Base-by-base conservation (phyloP, 2,329 filamentous ascomycete species). In the Aspergillus fijiensis region DNA sequence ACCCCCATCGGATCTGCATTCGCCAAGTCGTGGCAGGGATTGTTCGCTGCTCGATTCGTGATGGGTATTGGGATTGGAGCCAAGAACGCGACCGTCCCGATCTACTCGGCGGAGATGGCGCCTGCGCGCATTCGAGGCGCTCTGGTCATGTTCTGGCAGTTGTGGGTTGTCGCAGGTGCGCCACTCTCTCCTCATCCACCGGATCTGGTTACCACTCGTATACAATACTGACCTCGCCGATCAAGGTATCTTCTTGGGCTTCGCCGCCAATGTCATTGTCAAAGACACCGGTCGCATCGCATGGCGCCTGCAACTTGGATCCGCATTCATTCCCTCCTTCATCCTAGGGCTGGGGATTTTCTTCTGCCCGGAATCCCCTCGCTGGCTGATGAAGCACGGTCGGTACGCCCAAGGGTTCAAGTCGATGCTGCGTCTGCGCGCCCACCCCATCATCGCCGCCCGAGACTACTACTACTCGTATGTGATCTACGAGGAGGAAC, bases 1-100 rank as follows among this genome's bases (percentile, higher is more conserved):
- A 83, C 89, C 1, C 85, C 88, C 2, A 85, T 92, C 61, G 88
- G 86, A 5, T 86, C 84, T 49, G 89, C 80, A 0, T 69, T 85
- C n/a, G 80, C 81, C 3, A 81, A 85, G 61, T 82, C 74, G 16
- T 89, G 86, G 85, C 72, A 74, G 10, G 77, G 85, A 60, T 76
- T 87, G 0, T 79, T 85, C 42, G 77, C 79, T 10, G 80, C 77
- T 48, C 82, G 85, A 72, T 76, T 84, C 25, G 76, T 88, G 0
- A 78, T 87, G 31, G 85, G 85, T 5, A 77, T 87, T 11, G 85
- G 85, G 2, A 87, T 88, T 79, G 85, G 85, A 3, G 68, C 82
- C 23, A 84, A 83, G 63, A 80, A 77, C 11, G 84, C 85, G 0
- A 88, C 85, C 10, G 76, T 82, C 0, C 79, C 80, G 0, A 79